Evolutionary conservation across 129 eudicot species (phyloP).

Genomic region (Centella asiatica): DNA sequence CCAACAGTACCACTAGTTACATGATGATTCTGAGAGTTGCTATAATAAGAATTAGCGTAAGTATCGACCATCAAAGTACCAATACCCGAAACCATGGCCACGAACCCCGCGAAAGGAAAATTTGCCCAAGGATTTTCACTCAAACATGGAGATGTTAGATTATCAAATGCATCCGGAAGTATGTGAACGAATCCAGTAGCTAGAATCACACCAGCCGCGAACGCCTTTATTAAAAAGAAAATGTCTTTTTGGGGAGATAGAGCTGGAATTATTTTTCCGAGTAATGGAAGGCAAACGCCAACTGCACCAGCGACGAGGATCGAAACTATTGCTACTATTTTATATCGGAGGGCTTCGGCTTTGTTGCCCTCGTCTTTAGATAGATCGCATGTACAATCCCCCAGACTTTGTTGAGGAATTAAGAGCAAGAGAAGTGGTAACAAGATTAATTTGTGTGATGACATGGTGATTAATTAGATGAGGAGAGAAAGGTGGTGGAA

Average conservation of each 20-base stretch:
- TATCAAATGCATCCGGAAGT: conserved; percentile 43
- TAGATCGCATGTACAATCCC: conserved; percentile 28
- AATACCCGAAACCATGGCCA: conserved; percentile 35
- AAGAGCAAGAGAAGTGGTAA: neutral
- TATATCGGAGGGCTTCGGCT: conserved; percentile 29
- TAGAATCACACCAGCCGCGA: conserved; percentile 49
- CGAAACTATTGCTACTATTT: conserved; percentile 30
- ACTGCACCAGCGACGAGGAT: conserved; percentile 28
- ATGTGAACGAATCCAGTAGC: conserved; percentile 47
- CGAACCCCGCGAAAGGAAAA: conserved; percentile 39
- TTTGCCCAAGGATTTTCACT: conserved; percentile 30
- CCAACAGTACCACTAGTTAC: neutral
- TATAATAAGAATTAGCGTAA: conserved; percentile 27
- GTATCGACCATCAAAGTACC: conserved; percentile 39
- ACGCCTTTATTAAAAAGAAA: conserved; percentile 36
- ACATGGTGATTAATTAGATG: too few relatives aligned
- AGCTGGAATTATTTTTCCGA: conserved; percentile 21
- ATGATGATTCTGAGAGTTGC: conserved; percentile 1
- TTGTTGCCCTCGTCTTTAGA: conserved; percentile 19
- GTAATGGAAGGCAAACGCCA: conserved; percentile 34
- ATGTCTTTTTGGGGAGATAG: conserved; percentile 30
- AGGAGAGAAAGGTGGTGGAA: too few relatives aligned
- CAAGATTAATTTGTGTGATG: neutral
- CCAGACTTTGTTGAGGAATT: neutral
- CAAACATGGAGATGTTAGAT: conserved; percentile 27